Evolutionary conservation across 2,329 filamentous ascomycete species (phyloP), one percentile per base, ranked within the genome.

Genomic region (Claviceps citrina): DNA sequence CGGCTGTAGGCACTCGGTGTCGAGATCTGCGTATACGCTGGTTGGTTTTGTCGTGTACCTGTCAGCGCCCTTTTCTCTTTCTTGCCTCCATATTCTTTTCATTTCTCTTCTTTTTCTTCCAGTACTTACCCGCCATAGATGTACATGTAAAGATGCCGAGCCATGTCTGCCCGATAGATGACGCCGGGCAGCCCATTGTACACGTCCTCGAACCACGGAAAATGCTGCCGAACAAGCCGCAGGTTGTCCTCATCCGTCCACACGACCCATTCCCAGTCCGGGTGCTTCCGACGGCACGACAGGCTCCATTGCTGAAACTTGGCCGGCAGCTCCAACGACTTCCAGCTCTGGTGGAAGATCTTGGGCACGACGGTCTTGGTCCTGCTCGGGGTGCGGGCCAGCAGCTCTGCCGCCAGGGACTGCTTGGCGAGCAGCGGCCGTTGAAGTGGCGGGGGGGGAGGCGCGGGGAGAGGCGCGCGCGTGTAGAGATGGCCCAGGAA

Each of bases 211-310:
- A 59, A 44, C 54, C 50, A 57, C 0, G 58, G 55, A 38, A 57
- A 57, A 39, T 54, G 48, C 38, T 41, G 51, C 31, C 49, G 41
- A 9, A 59, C 55, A 28, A 60, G 46, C n/a, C 46, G 45, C 30
- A 55, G 47, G 43, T 60, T 60, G 38, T 60, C 56, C 28, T 57
- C 50, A 36, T 60, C 56, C 4, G 58, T 59, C 56, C 56, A 60
- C 12, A 60, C 43, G 19, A 60, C 56, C 51, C 54, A 60, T 43
- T 60, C 55, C 50, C 56, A 60, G 36, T 55, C 52, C 5, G 46
- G 45, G 35, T 59, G 56, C 33, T 47, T 44, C 31, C 42, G 28
- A 12, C 55, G 49, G 39, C 57, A 60, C 3, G 44, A 47, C n/a
- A 43, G 40, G 42, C 55, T 59, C 57, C 57, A 59, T 31, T 44